A percentile compares a stretch with the other conserved stretches of the same genome.
phyloP scores from a whole-genome alignment of 1,284 basidiomycete species.

The Pseudozyma tsukubaensis region DNA sequence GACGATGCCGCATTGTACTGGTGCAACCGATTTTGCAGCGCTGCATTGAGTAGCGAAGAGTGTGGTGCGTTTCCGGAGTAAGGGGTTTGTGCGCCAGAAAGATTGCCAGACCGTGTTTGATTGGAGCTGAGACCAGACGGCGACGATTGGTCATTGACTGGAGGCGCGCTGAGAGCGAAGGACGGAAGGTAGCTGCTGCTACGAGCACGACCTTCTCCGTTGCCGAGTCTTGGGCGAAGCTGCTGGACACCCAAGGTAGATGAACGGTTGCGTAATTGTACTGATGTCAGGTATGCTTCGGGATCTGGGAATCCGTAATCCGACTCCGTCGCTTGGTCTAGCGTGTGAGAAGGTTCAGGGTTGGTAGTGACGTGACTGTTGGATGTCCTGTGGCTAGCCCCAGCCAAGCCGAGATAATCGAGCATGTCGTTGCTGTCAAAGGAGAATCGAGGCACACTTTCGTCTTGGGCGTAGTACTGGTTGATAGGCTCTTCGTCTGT shows the following conservation, averaged over 20 bases:
- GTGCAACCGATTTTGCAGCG: constrained; percentile 39
- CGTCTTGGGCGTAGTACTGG: constrained; percentile 8
- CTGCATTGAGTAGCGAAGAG: constrained; percentile 39
- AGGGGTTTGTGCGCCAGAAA: constrained; percentile 35
- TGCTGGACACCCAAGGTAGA: constrained; percentile 38
- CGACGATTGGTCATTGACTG: constrained; percentile 6
- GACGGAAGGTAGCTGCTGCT: constrained; percentile 49
- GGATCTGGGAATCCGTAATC: constrained; percentile 15
- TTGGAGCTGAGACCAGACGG: constrained; percentile 11
- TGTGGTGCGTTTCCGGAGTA: constrained; percentile 27
- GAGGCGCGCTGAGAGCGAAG: constrained; percentile 21
- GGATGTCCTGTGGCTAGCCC: constrained; percentile 3
- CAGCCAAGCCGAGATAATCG: constrained; percentile 59
- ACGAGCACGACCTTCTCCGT: constrained; percentile 35
- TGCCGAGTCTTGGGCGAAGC: constrained; percentile 32
- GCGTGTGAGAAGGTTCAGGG: neutral
- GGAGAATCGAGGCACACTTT: constrained; percentile 22
- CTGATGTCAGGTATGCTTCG: constrained; percentile 22
- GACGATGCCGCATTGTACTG: constrained; percentile 24
- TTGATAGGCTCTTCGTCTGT: constrained; percentile 19
- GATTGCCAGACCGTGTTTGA: constrained; percentile 14
- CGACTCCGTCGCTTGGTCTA: constrained; percentile 2
- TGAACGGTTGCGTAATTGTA: constrained; percentile 34
- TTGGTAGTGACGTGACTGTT: neutral
- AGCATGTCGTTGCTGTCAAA: constrained; percentile 49